Evolutionary conservation across 2,329 filamentous ascomycete genomes (phyloP).

Genomic region (Xylariales sp.): DNA sequence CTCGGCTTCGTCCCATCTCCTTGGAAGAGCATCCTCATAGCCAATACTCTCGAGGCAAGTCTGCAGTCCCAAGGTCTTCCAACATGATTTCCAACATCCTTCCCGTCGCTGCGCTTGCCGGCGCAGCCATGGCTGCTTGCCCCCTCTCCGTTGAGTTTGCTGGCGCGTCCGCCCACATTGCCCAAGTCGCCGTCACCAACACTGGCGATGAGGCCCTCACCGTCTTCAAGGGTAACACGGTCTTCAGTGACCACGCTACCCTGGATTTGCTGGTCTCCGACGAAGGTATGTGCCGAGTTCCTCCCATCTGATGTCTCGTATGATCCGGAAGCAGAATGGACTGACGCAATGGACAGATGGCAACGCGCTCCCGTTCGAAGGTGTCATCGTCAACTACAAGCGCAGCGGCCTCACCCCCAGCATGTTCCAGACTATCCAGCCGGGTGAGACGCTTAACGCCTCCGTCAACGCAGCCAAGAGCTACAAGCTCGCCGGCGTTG

Average conservation of each 20-base stretch:
- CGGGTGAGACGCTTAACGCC: slow-evolving; percentile 4
- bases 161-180: neutral
- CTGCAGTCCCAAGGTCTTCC: neutral
- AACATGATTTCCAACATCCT: slow-evolving; percentile 6
- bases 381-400: slow-evolving; percentile 8
- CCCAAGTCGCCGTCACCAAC: slow-evolving; percentile 7
- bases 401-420: neutral
- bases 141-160: slow-evolving; percentile 6
- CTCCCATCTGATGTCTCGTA: too few species aligned
- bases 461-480: slow-evolving; percentile 8
- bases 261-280: slow-evolving; percentile 5
- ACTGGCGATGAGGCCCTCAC: slow-evolving; percentile 7
- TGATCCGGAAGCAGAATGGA: too few species aligned
- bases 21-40: neutral
- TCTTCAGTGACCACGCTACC: slow-evolving; percentile 5
- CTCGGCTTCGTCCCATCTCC: neutral
- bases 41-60: neutral
- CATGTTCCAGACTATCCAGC: slow-evolving; percentile 8
- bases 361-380: slow-evolving; percentile 6
- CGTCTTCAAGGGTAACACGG: slow-evolving; percentile 9
- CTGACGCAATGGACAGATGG: neutral
- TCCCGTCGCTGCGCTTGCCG: slow-evolving; percentile 4
- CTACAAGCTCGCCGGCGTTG: slow-evolving; percentile 8
- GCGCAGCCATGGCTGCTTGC: slow-evolving; percentile 7
- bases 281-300: slow-evolving; percentile 1